A percentile compares a stretch with the other conserved stretches of the same genome.
Evolutionary conservation across 176 grass and related monocot species (phyloP).

Genomic region (Saccharum spontaneum): DNA sequence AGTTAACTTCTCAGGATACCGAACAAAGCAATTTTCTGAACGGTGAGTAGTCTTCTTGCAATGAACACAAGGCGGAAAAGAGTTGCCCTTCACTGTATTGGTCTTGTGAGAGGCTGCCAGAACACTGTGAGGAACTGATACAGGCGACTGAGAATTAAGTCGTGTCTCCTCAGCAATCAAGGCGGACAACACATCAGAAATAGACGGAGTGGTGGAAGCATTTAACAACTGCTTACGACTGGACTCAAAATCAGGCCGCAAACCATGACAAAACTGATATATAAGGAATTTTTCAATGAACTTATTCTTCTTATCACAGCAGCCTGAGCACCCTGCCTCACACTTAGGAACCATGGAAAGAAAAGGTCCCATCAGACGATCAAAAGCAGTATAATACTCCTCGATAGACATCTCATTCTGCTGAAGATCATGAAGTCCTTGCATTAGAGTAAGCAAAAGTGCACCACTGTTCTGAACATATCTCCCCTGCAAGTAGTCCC

Average conservation of each 20-base stretch:
- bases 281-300: neutral
- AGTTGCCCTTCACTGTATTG: neutral
- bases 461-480: too few species aligned
- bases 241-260: too few species aligned
- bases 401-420: too few species aligned
- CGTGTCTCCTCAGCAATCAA: too few species aligned
- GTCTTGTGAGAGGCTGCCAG: neutral
- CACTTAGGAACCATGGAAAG: neutral
- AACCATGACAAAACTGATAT: too few species aligned
- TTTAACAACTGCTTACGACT: too few species aligned
- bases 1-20: too few species aligned
- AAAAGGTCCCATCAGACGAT: neutral
- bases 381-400: neutral
- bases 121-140: neutral
- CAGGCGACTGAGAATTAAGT: neutral
- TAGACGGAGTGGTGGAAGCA: too few species aligned
- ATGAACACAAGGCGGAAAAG: neutral
- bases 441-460: too few species aligned
- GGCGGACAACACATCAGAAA: too few species aligned
- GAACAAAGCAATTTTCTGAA: neutral
- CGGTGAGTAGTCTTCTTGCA: neutral
- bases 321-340: neutral
- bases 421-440: too few species aligned
- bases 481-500: too few species aligned
- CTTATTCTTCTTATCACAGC: neutral